phyloP scores from a whole-genome alignment of 306 rosid species.

The Cicer cuneatum region DNA sequence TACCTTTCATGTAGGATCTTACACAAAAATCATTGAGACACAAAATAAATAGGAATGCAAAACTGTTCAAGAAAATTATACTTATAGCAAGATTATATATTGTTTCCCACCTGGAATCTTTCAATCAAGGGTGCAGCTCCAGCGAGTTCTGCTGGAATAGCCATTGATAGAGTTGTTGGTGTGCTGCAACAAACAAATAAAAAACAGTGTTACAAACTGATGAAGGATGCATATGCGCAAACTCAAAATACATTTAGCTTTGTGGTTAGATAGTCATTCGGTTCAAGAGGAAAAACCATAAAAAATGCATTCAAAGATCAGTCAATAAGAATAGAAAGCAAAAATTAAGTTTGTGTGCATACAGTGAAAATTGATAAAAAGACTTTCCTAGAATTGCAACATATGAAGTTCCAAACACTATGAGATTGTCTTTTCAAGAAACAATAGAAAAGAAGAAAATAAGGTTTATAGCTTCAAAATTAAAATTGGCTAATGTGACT shows the following conservation, averaged over 20 bases:
- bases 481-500: not conserved
- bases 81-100: not conserved
- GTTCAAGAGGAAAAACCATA: not conserved
- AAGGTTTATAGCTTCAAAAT: not conserved
- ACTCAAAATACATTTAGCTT: constrained; percentile 21
- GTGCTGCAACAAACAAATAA: constrained; percentile 60
- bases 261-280: constrained; percentile 3
- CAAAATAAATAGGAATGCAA: not conserved
- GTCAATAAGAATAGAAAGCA: constrained; percentile 14
- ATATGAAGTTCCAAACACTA: too few relatives aligned
- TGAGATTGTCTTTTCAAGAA: not conserved
- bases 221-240: not conserved
- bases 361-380: not conserved
- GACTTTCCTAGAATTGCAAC: too few relatives aligned
- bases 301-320: not conserved
- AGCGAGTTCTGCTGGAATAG: constrained; percentile 79
- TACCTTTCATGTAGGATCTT: constrained; percentile 24
- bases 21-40: constrained; percentile 31
- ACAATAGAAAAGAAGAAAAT: not conserved
- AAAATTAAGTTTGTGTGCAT: constrained; percentile 10
- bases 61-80: constrained; percentile 1
- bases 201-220: constrained; percentile 7
- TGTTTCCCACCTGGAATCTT: constrained; percentile 73
- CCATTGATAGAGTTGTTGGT: constrained; percentile 69
- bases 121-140: constrained; percentile 81